Percentiles rank a stretch among this genome's conserved stretches.
phyloP scores from a whole-genome alignment of 345 rosid genomes.

The Heritiera littoralis region DNA sequence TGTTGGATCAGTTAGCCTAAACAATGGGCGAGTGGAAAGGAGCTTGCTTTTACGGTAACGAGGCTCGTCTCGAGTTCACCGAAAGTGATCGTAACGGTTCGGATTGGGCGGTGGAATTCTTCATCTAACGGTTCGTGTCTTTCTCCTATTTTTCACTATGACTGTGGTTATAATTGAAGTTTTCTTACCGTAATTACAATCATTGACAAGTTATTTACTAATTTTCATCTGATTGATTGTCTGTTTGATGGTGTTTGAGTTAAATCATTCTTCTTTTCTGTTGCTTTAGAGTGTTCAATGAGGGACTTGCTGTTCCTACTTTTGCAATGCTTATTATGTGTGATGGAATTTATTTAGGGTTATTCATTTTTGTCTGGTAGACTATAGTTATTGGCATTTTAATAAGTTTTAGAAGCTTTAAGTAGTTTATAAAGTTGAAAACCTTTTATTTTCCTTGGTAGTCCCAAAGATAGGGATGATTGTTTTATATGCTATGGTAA shows the following conservation, averaged over 20 bases:
- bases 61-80: conserved; percentile 71
- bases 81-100: conserved; percentile 54
- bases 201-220: background rate
- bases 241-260: background rate
- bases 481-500: background rate
- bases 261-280: background rate
- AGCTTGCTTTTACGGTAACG: conserved; percentile 84
- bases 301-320: background rate
- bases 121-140: conserved; percentile 57
- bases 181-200: background rate
- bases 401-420: background rate
- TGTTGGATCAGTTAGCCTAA: conserved; percentile 71
- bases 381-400: background rate
- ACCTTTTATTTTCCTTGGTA: background rate
- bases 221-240: background rate
- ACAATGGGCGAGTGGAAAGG: conserved; percentile 78
- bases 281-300: background rate
- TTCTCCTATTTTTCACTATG: conserved; percentile 5
- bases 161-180: background rate
- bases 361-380: background rate
- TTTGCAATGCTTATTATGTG: background rate
- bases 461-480: background rate
- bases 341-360: background rate
- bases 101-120: conserved; percentile 83
- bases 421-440: background rate